Base-by-base conservation (phyloP, 1,139 yeast species). In the Ogataea hybrid region DNA sequence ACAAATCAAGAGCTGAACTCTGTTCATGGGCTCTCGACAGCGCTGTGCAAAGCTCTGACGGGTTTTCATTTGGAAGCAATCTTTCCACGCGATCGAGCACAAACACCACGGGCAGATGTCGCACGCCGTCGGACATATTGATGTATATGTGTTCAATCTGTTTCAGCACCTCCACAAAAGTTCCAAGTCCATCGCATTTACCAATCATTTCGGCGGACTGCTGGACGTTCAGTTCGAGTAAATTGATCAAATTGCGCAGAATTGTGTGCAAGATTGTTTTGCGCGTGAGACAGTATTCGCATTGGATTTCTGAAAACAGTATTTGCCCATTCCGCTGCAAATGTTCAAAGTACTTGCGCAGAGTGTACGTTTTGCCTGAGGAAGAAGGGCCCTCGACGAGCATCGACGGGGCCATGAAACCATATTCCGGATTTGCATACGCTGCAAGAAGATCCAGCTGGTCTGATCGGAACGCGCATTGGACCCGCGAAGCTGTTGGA, bases 321-420 rank as follows among this genome's bases (percentile, higher is more conserved):
- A 57, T 25, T 2, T 30, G 35, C 14, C 34, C 35, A 3, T 22
- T 22, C 2, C 32, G 12, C 6, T 39, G 28, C n/a, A 56, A 35
- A 5, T 29, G 25, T 2, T 40, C 12, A 8, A 56, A 28, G 28
- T 53, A 56, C 15, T 33, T 32, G 1, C 27, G 28, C n/a, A 59
- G 22, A 2, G 54, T 51, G 37, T 43, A 51, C 5, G 61, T 44
- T 42, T 62, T 62, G 3, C 65, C 65, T 27, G 63, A 50, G 9
- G 60, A 54, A 23, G 51, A 42, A 4, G 59, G 49, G 1, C 65
- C 65, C 40, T 61, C 64, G 4, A 61, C 34, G 2, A 58, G 35
- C 11, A 61, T 6, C 2, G 57, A 44, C 1, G 62, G 56, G 1
- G 49, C 44, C 25, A 46, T 32, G 10, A 49, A 21, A 6, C 43